These are phyloP conservation scores for Psilocybe cubensis DNA, from an alignment of 768 basidiomycete genomes.

Conservation along the genomic window DNA sequence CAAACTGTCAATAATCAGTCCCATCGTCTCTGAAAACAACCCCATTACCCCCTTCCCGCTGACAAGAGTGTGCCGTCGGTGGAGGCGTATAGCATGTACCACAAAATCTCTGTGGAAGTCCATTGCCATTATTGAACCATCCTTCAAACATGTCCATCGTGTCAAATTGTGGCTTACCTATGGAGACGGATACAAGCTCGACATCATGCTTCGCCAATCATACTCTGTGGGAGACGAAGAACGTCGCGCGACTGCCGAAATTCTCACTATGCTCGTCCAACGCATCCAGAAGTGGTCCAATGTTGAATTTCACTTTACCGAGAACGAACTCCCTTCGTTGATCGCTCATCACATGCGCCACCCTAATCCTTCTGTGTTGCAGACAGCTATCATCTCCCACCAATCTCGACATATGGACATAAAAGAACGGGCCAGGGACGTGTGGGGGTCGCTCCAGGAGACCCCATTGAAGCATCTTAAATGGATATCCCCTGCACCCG, in stretches of 20 bases:
- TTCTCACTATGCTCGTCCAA: constrained; percentile 2
- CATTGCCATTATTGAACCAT: constrained; percentile 12
- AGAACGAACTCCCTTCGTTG: not conserved
- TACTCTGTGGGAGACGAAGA: not conserved
- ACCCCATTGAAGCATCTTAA: not conserved
- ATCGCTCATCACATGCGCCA: not conserved
- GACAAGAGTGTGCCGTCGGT: constrained; percentile 16
- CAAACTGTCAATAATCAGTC: not conserved
- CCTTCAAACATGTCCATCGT: constrained; percentile 7
- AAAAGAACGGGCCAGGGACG: not conserved
- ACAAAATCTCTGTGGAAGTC: constrained; percentile 14
- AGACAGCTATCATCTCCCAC: not conserved
- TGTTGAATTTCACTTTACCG: constrained; percentile 5
- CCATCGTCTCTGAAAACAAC: constrained; percentile 4
- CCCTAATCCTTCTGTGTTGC: not conserved
- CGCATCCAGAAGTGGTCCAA: constrained; percentile 5
- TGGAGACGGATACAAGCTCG: not conserved
- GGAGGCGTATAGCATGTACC: constrained; percentile 12
- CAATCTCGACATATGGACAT: not conserved
- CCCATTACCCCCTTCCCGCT: constrained; percentile 14
- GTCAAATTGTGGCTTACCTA: constrained; percentile 9
- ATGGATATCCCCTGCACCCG: not conserved
- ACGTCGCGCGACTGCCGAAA: not conserved
- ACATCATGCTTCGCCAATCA: constrained; percentile 8
- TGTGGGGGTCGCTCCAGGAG: not conserved